phyloP scores from a whole-genome alignment of 176 grass and related monocot species.

The Raddia distichophylla region DNA sequence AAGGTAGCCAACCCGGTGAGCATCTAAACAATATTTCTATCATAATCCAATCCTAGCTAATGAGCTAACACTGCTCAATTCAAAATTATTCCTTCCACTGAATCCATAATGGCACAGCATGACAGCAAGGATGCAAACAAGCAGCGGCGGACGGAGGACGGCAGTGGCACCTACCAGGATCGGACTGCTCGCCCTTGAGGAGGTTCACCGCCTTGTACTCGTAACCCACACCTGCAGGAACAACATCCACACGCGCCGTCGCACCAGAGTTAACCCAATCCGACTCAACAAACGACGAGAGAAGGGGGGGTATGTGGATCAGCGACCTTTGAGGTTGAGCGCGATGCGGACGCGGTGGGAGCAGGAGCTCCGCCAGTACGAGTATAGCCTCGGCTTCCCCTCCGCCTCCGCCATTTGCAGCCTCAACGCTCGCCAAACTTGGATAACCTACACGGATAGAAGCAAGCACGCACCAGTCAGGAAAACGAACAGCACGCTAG shows the following conservation, averaged over 20 bases:
- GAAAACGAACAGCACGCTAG: too few relatives aligned
- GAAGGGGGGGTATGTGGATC: too few relatives aligned
- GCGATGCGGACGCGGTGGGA: conserved; percentile 67
- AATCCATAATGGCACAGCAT: not conserved
- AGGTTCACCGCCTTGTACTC: conserved; percentile 64
- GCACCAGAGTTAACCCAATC: not conserved
- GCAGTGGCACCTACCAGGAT: conserved; percentile 42
- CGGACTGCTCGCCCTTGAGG: conserved; percentile 57
- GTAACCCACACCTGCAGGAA: conserved; percentile 36
- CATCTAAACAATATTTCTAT: not conserved
- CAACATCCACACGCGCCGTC: not conserved
- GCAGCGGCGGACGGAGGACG: not conserved
- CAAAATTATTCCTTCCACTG: not conserved
- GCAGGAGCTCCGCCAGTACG: conserved; percentile 64
- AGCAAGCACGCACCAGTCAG: not conserved
- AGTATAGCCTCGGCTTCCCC: conserved; percentile 47
- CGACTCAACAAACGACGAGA: not conserved
- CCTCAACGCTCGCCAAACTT: not conserved
- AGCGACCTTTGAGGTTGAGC: conserved; percentile 66
- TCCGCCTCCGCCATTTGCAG: conserved; percentile 22
- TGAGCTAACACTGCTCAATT: too few relatives aligned
- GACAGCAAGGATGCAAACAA: not conserved
- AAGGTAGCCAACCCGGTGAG: conserved; percentile 14
- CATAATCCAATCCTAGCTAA: not conserved
- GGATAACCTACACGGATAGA: conserved; percentile 15